These are phyloP conservation scores for Mollisiaceae sp. DNA, from an alignment of 2,329 filamentous ascomycete species.

Conservation along the genomic window DNA sequence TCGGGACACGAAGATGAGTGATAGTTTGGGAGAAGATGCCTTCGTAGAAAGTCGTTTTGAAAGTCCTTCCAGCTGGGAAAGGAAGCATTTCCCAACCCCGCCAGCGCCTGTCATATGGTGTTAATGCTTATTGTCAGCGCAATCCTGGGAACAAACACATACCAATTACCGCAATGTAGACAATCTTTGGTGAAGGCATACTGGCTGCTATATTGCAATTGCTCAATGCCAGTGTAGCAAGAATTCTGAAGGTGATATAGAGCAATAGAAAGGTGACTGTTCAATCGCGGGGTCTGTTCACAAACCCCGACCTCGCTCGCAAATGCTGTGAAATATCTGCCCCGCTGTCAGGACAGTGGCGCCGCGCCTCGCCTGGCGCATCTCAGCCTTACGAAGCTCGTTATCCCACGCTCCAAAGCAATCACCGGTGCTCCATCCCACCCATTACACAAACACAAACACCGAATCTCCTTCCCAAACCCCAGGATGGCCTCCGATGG, in stretches of 20 bases:
- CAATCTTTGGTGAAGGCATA: slow-evolving; percentile 43
- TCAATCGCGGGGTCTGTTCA: slow-evolving; percentile 6
- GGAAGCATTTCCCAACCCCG: slow-evolving; percentile 90
- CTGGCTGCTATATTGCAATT: slow-evolving; percentile 3
- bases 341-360: background rate
- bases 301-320: background rate
- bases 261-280: background rate
- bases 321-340: background rate
- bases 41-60: slow-evolving; percentile 65
- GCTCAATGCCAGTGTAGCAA: background rate
- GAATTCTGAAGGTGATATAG: background rate
- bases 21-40: slow-evolving; percentile 58
- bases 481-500: slow-evolving; percentile 55
- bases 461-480: background rate
- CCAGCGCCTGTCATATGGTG: slow-evolving; percentile 70
- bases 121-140: slow-evolving; percentile 14
- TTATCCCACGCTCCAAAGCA: background rate
- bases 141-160: slow-evolving; percentile 13
- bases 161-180: slow-evolving; percentile 54
- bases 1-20: slow-evolving; percentile 83
- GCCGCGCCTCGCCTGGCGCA: background rate
- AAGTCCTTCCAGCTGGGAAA: slow-evolving; percentile 77
- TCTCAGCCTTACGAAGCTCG: slow-evolving; percentile 5
- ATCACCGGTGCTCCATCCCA: background rate
- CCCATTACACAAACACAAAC: background rate